Conservation (phyloP, 306 rosid species). For the Quercus bicolor region DNA sequence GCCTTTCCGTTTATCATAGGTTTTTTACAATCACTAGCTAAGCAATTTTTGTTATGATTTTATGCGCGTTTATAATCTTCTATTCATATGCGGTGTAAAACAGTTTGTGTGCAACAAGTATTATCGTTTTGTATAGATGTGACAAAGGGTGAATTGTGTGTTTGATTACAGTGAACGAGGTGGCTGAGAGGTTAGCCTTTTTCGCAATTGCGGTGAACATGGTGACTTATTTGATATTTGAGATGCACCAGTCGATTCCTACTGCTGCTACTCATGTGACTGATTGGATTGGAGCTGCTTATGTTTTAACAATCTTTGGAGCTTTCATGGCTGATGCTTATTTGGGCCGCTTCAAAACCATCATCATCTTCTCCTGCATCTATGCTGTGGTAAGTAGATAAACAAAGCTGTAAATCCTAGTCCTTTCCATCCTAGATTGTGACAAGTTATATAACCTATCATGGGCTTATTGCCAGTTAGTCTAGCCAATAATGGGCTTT, state of each 20-base stretch:
- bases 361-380: constrained; percentile 41
- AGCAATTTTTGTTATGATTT: neutral
- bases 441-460: too few species aligned
- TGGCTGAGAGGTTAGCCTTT: constrained; percentile 55
- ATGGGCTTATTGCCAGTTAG: too few species aligned
- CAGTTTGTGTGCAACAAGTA: too few species aligned
- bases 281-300: constrained; percentile 61
- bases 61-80: neutral
- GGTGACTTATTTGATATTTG: constrained; percentile 38
- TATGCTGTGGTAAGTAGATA: constrained; percentile 27
- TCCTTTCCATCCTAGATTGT: too few species aligned
- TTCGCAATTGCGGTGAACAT: constrained; percentile 50
- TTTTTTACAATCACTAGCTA: neutral
- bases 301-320: constrained; percentile 46
- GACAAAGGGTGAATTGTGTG: neutral
- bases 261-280: constrained; percentile 49
- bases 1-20: constrained; percentile 60
- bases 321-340: constrained; percentile 61
- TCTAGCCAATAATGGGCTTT: too few species aligned
- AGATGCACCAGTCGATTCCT: constrained; percentile 49
- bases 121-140: neutral
- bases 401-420: too few species aligned
- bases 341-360: constrained; percentile 59
- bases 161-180: constrained; percentile 38
- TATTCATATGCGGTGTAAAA: too few species aligned